Evolutionary conservation across 306 rosid genomes (phyloP).

Genomic region (Trifolium repens): DNA sequence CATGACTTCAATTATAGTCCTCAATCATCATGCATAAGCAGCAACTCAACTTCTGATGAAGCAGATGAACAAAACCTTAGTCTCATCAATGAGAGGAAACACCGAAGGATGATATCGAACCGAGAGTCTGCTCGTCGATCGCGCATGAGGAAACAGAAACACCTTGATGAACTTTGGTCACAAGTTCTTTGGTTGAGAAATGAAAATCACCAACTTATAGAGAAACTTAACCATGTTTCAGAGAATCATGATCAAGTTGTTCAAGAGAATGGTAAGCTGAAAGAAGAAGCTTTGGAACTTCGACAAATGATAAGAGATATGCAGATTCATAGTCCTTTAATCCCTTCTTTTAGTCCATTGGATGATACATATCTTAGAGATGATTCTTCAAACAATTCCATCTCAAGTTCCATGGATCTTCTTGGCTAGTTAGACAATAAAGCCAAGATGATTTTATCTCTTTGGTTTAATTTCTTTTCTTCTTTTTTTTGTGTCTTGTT

Average conservation of each 20-base stretch:
- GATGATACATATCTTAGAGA: constrained; percentile 56
- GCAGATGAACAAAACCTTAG: constrained; percentile 76
- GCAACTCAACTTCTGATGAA: constrained; percentile 88
- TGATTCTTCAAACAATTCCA: constrained; percentile 63
- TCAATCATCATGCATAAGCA: constrained; percentile 65
- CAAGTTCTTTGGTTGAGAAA: constrained; percentile 88
- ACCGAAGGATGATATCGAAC: constrained; percentile 90
- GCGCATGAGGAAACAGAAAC: constrained; percentile 89
- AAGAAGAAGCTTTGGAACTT: constrained; percentile 76
- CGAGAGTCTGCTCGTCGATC: constrained; percentile 95
- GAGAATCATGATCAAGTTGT: constrained; percentile 65
- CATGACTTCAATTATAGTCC: constrained; percentile 54
- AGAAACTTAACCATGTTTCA: constrained; percentile 67
- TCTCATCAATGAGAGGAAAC: constrained; percentile 81
- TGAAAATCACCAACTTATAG: constrained; percentile 79
- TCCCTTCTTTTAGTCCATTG: constrained; percentile 55
- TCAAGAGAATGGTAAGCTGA: constrained; percentile 77
- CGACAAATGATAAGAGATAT: constrained; percentile 70
- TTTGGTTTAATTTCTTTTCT: constrained; percentile 7
- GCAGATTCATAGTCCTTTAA: constrained; percentile 65
- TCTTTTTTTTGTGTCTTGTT: constrained; percentile 41
- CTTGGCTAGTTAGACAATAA: constrained; percentile 46
- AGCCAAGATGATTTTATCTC: constrained; percentile 24
- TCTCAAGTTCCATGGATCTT: constrained; percentile 59
- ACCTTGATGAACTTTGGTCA: constrained; percentile 95